Conservation (phyloP, 176 grass and related monocot species). For the Themeda triandra region DNA sequence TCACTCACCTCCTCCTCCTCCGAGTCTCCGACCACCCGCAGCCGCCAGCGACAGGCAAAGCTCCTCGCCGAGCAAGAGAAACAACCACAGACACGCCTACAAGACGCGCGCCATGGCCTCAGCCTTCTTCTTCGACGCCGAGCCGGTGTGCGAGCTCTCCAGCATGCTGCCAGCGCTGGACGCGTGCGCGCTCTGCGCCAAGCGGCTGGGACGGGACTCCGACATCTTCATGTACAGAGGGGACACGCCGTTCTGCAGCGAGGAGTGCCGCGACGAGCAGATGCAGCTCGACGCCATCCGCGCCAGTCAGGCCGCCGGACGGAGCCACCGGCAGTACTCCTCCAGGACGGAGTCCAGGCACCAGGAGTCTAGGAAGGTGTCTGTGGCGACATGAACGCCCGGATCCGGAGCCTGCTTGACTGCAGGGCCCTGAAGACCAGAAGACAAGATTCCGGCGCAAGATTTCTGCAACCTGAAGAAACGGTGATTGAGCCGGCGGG, state of each 20-base stretch:
- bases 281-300: slow-evolving; percentile 49
- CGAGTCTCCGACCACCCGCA: background rate
- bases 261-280: slow-evolving; percentile 65
- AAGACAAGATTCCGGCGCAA: background rate
- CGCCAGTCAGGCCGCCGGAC: background rate
- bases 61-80: background rate
- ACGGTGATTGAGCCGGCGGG: background rate
- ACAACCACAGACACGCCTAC: background rate
- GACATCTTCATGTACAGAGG: slow-evolving; percentile 83
- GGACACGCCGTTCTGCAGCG: slow-evolving; percentile 80
- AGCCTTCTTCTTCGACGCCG: slow-evolving; percentile 57
- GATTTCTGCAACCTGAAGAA: background rate
- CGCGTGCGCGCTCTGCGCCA: slow-evolving; percentile 59
- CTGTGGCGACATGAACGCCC: slow-evolving; percentile 22
- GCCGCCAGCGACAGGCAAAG: background rate
- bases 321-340: background rate
- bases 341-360: background rate
- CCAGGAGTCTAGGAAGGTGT: slow-evolving; percentile 13
- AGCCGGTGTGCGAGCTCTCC: background rate
- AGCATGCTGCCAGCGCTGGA: slow-evolving; percentile 23
- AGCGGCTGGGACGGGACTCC: slow-evolving; percentile 37
- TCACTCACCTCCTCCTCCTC: background rate
- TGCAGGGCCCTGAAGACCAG: background rate
- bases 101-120: background rate
- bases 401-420: background rate